Evolutionary conservation across 2,329 filamentous ascomycete genomes (phyloP).

Genomic region (Leptographium flavum): DNA sequence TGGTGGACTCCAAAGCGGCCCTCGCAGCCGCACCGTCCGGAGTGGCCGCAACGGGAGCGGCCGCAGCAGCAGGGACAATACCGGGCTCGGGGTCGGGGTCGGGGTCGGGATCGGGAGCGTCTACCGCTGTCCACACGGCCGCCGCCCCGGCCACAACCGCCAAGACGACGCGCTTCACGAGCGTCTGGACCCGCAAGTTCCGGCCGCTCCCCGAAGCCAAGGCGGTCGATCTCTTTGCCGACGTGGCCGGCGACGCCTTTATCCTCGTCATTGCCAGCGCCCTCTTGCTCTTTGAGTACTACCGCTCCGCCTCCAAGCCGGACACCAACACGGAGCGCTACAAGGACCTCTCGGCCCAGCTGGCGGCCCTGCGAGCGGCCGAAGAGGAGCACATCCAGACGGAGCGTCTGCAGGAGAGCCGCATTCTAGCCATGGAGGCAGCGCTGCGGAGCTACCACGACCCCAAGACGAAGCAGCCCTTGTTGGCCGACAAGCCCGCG

Average conservation of each 20-base stretch:
- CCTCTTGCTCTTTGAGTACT: conserved; percentile 48
- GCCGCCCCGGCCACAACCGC: neutral
- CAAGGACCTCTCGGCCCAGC: conserved; percentile 29
- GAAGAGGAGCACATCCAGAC: conserved; percentile 37
- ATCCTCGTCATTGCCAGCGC: conserved; percentile 43
- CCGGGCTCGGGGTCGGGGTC: too few species aligned
- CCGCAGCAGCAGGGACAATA: too few species aligned
- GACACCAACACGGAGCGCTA: conserved; percentile 41
- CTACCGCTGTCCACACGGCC: neutral
- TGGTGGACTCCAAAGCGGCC: neutral
- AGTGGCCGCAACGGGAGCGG: too few species aligned
- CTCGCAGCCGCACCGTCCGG: neutral
- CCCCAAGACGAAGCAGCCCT: conserved; percentile 40
- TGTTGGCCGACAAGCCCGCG: conserved; percentile 22
- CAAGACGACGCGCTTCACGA: conserved; percentile 15
- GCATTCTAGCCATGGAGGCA: conserved; percentile 39
- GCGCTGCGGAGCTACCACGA: conserved; percentile 36
- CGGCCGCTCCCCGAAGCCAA: conserved; percentile 48
- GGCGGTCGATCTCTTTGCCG: conserved; percentile 52
- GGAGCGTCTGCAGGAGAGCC: conserved; percentile 26
- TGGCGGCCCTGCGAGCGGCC: conserved; percentile 34
- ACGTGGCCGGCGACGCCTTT: conserved; percentile 49
- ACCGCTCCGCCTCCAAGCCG: conserved; percentile 43
- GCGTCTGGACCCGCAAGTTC: conserved; percentile 49
- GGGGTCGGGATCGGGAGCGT: too few species aligned